phyloP scores from a whole-genome alignment of 1,284 basidiomycete species.

The Ceratorhiza oryzae-sativae region DNA sequence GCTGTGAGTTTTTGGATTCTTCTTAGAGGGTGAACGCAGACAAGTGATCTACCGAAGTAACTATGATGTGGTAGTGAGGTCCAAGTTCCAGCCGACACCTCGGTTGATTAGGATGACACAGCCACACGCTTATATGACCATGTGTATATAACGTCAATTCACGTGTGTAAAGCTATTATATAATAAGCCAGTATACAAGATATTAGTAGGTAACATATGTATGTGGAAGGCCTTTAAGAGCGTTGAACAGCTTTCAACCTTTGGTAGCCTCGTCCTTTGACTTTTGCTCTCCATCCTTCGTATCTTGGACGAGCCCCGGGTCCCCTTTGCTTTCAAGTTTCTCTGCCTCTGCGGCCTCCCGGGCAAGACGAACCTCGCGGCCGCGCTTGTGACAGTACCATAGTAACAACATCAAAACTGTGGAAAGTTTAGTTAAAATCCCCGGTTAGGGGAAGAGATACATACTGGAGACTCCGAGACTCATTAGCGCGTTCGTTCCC shows the following conservation, averaged over 20 bases:
- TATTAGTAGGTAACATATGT: background rate
- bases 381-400: constrained; percentile 40
- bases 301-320: constrained; percentile 16
- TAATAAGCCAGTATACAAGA: background rate
- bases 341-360: constrained; percentile 22
- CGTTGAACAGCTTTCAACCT: background rate
- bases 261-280: background rate
- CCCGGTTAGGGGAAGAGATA: background rate
- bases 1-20: background rate
- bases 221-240: background rate
- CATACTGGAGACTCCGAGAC: constrained; percentile 35
- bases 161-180: background rate
- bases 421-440: background rate
- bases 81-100: background rate
- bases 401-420: constrained; percentile 36
- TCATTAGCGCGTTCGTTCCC: constrained; percentile 33
- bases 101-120: background rate
- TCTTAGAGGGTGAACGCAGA: background rate
- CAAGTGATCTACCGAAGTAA: background rate
- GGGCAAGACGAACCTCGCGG: constrained; percentile 25
- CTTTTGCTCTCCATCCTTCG: background rate
- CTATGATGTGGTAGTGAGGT: background rate
- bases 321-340: constrained; percentile 6
- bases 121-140: background rate
- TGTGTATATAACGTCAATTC: background rate